Evolutionary conservation across 306 rosid species (phyloP).

Genomic region (Citrullus colocynthis): DNA sequence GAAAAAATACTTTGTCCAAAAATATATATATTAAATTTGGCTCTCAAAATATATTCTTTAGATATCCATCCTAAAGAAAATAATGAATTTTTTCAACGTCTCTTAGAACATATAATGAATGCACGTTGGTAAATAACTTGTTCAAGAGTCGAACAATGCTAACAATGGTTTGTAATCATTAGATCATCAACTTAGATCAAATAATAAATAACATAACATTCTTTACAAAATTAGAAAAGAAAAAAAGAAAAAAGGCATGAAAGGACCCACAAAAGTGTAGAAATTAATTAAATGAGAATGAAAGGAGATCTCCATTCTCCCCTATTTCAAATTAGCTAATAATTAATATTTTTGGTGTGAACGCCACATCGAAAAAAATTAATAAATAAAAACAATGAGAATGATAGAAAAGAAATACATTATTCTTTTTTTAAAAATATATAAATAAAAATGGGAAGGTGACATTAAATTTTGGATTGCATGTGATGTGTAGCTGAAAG

Average conservation of each 20-base stretch:
- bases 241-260: not conserved
- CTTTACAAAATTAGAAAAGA: too few species aligned
- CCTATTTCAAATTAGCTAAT: not conserved
- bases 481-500: not conserved
- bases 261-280: not conserved
- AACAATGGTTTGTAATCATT: not conserved
- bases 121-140: not conserved
- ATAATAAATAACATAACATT: not conserved
- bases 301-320: not conserved
- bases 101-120: not conserved
- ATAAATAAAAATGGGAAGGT: not conserved
- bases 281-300: not conserved
- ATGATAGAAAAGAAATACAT: not conserved
- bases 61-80: too few species aligned
- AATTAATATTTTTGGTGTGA: not conserved
- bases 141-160: not conserved
- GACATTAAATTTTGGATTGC: not conserved
- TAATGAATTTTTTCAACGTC: not conserved
- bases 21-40: too few species aligned
- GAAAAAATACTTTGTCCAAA: too few species aligned
- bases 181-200: not conserved
- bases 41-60: too few species aligned
- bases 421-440: too few species aligned
- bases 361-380: too few species aligned
- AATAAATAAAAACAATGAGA: too few species aligned